Conservation (phyloP, 306 rosid species). For the Prinsepia uniflora region DNA sequence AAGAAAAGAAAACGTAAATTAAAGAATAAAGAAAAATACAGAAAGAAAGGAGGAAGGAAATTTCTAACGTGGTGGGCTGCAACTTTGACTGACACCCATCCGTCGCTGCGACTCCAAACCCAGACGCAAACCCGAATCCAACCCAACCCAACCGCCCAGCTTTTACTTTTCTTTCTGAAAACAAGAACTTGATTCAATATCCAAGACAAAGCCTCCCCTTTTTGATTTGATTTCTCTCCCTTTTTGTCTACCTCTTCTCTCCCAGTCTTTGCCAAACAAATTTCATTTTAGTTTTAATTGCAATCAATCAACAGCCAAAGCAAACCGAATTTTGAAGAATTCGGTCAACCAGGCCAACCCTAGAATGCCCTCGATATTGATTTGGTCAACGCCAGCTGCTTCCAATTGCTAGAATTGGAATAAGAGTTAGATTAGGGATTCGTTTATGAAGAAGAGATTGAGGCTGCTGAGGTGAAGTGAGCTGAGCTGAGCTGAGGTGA, state of each 20-base stretch:
- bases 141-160: not conserved
- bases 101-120: not conserved
- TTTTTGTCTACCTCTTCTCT: not conserved
- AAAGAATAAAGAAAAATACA: too few relatives aligned
- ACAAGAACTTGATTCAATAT: not conserved
- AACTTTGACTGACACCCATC: not conserved
- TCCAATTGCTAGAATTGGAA: not conserved
- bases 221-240: not conserved
- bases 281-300: not conserved
- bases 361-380: slow-evolving; percentile 4
- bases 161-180: not conserved
- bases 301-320: not conserved
- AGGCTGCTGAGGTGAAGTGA: not conserved
- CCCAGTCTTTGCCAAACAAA: not conserved
- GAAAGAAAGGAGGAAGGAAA: too few relatives aligned
- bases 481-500: not conserved
- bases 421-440: not conserved
- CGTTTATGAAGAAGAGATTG: not conserved
- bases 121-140: not conserved
- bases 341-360: not conserved
- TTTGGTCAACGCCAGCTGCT: slow-evolving; percentile 10
- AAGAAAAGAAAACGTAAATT: too few relatives aligned
- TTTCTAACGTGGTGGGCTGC: slow-evolving; percentile 15
- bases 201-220: not conserved
- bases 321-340: not conserved